A percentile compares a stretch with the other conserved stretches of the same genome.
phyloP scores from a whole-genome alignment of 352 stramenopile genomes.

The Globisporangium ultimum region DNA sequence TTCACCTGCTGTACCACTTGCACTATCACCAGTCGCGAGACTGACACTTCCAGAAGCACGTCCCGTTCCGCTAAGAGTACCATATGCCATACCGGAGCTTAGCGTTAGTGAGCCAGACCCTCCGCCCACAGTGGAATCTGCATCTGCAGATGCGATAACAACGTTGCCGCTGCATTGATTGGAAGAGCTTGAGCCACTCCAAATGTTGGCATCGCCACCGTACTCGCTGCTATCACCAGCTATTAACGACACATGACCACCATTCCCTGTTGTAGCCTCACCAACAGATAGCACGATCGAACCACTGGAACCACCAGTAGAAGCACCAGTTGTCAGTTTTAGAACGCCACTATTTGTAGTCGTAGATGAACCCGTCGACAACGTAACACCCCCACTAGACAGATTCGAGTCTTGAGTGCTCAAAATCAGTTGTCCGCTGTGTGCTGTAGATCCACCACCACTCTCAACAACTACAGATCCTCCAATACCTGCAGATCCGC shows the following conservation, averaged over 20 bases:
- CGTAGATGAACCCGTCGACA: background rate
- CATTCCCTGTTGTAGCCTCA: background rate
- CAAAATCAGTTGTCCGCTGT: too few relatives aligned
- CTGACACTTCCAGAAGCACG: conserved; percentile 9
- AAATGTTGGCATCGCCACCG: background rate
- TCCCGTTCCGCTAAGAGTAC: conserved; percentile 6
- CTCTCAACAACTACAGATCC: background rate
- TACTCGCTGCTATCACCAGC: background rate
- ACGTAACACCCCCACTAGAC: background rate
- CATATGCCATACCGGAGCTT: conserved; percentile 8
- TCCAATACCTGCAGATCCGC: background rate
- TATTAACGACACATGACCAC: background rate
- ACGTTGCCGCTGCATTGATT: conserved; percentile 1
- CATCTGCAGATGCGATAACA: conserved; percentile 1
- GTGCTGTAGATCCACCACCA: too few relatives aligned
- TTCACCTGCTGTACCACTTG: conserved; percentile 13
- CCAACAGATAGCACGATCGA: background rate
- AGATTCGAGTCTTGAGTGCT: background rate
- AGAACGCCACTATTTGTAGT: background rate
- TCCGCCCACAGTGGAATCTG: background rate
- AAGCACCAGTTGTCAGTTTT: background rate
- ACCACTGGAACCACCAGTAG: background rate
- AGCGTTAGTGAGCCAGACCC: background rate
- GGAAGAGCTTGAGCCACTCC: background rate
- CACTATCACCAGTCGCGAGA: conserved; percentile 8